A percentile compares a stretch with the other conserved stretches of the same genome.
Evolutionary conservation across 768 basidiomycete genomes (phyloP).

Genomic region (Saitozyma podzolica): DNA sequence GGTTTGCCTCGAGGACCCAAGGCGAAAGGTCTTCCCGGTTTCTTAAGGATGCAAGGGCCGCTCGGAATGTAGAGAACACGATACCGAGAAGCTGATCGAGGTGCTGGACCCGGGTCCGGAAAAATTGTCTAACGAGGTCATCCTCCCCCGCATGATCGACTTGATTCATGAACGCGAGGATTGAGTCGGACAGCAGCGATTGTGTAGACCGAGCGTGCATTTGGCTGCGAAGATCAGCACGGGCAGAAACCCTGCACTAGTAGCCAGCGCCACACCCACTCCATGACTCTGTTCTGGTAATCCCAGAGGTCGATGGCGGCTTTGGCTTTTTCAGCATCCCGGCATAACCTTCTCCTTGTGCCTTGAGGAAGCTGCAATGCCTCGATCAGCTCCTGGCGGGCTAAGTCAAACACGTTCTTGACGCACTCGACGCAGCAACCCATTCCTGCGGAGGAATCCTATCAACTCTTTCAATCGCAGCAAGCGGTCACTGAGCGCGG

Average conservation of each 20-base stretch:
- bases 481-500: constrained; percentile 72
- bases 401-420: constrained; percentile 3
- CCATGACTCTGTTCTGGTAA: constrained; percentile 49
- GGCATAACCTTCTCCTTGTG: constrained; percentile 70
- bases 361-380: constrained; percentile 71
- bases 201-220: constrained; percentile 51
- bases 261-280: constrained; percentile 31
- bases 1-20: constrained; percentile 67
- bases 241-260: constrained; percentile 37
- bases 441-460: constrained; percentile 83
- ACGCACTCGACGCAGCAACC: constrained; percentile 69
- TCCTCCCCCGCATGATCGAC: constrained; percentile 63
- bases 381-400: background rate
- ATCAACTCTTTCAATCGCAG: constrained; percentile 81
- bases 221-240: constrained; percentile 27
- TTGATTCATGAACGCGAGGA: constrained; percentile 68
- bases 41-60: constrained; percentile 51
- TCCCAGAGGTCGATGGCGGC: constrained; percentile 78
- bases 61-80: constrained; percentile 38
- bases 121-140: constrained; percentile 80
- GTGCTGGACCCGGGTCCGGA: constrained; percentile 66
- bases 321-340: constrained; percentile 82
- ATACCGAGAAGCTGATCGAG: constrained; percentile 66
- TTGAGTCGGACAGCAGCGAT: constrained; percentile 65
- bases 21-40: constrained; percentile 56